Percentiles rank a stretch among this genome's conserved stretches.
Conservation (phyloP, 495 filamentous ascomycete species). For the Aspergillus saccharolyticus region DNA sequence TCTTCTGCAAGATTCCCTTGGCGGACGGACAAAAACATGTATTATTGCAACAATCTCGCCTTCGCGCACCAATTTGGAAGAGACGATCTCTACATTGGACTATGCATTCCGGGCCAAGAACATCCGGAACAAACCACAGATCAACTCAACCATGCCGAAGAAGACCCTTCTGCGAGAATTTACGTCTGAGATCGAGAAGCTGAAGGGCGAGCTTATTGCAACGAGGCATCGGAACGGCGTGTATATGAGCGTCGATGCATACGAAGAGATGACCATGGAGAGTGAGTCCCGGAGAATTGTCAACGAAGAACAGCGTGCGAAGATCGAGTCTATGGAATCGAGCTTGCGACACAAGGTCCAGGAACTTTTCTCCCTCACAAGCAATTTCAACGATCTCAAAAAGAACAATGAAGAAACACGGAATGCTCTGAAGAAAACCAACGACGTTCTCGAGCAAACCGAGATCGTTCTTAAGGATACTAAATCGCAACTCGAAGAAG, state of each 20-base stretch:
- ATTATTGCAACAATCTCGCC: slow-evolving; percentile 97
- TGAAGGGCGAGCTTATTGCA: slow-evolving; percentile 89
- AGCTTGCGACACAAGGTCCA: slow-evolving; percentile 87
- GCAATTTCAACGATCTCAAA: slow-evolving; percentile 77
- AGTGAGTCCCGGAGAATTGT: slow-evolving; percentile 90
- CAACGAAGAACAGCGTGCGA: slow-evolving; percentile 84
- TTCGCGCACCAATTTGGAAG: slow-evolving; percentile 88
- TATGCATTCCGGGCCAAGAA: slow-evolving; percentile 98
- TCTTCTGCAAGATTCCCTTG: slow-evolving; percentile 91
- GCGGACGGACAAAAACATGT: slow-evolving; percentile 93
- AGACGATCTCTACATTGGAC: slow-evolving; percentile 95
- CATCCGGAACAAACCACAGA: slow-evolving; percentile 94
- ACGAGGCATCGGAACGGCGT: slow-evolving; percentile 93
- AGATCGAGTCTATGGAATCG: slow-evolving; percentile 86
- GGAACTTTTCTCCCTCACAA: slow-evolving; percentile 79
- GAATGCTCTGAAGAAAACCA: slow-evolving; percentile 67
- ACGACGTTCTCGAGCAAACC: slow-evolving; percentile 76
- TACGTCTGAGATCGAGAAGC: slow-evolving; percentile 86
- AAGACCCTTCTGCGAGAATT: slow-evolving; percentile 87
- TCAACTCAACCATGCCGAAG: slow-evolving; percentile 86
- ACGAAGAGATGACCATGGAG: slow-evolving; percentile 81
- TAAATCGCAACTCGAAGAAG: slow-evolving; percentile 69
- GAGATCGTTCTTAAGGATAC: slow-evolving; percentile 75
- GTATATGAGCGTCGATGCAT: slow-evolving; percentile 78
- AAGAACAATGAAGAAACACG: slow-evolving; percentile 78